phyloP scores from a whole-genome alignment of 345 rosid species.

The Aquilaria yunnanensis region DNA sequence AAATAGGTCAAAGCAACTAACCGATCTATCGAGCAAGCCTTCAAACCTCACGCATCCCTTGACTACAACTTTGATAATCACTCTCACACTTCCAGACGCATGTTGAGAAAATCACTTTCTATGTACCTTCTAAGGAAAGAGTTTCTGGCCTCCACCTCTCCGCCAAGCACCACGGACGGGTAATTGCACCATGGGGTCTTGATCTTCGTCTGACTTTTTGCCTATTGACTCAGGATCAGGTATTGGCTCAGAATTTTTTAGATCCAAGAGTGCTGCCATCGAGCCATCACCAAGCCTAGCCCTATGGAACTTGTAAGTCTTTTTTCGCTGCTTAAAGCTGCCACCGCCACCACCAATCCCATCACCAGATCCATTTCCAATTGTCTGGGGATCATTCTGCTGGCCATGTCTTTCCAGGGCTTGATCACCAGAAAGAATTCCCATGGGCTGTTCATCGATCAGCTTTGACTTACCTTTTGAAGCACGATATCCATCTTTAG shows the following conservation, averaged over 20 bases:
- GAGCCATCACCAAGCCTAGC: conserved; percentile 76
- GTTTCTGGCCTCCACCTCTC: conserved; percentile 59
- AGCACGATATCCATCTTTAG: conserved; percentile 56
- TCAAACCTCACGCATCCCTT: too few species aligned
- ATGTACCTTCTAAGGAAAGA: conserved; percentile 26
- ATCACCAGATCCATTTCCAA: conserved; percentile 27
- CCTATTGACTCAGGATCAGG: conserved; percentile 28
- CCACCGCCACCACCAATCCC: conserved; percentile 29
- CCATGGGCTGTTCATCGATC: conserved; percentile 24
- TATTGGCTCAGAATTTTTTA: conserved; percentile 30
- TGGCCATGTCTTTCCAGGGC: conserved; percentile 10
- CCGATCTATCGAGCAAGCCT: too few species aligned
- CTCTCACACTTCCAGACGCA: background rate
- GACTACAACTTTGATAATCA: too few species aligned
- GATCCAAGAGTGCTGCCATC: conserved; percentile 52
- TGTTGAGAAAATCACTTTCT: background rate
- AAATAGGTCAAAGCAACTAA: too few species aligned
- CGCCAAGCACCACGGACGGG: conserved; percentile 73
- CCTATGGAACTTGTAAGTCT: conserved; percentile 70
- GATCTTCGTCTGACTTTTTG: conserved; percentile 22
- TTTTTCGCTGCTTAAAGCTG: conserved; percentile 57
- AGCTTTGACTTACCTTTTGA: conserved; percentile 45
- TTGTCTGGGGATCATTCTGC: conserved; percentile 17
- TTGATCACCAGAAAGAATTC: conserved; percentile 12
- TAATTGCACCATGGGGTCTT: conserved; percentile 24